Conservation (phyloP, 2,329 filamentous ascomycete genomes). For the Diaporthe batatas region DNA sequence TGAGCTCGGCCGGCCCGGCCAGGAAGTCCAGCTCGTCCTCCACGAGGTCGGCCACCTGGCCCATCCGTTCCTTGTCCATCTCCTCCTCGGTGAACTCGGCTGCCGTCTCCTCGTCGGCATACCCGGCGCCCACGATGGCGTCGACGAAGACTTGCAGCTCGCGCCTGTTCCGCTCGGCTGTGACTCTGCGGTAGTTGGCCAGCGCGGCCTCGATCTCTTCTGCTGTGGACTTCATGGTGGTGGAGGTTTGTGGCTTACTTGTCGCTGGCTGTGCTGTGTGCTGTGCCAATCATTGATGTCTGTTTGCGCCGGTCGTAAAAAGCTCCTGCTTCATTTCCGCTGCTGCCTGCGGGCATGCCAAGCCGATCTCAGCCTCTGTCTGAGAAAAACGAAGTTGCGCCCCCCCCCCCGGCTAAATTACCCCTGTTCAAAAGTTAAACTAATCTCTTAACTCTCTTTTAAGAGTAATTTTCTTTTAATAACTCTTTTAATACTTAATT, state of each 20-base stretch:
- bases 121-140: background rate
- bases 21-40: background rate
- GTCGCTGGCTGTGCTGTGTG: background rate
- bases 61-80: background rate
- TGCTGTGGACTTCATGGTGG: background rate
- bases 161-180: background rate
- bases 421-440: too few relatives aligned
- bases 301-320: background rate
- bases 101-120: background rate
- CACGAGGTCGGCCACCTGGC: background rate
- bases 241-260: background rate
- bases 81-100: background rate
- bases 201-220: slow-evolving; percentile 9
- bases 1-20: background rate
- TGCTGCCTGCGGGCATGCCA: background rate
- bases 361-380: background rate
- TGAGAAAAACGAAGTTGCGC: too few relatives aligned
- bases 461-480: too few relatives aligned
- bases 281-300: background rate
- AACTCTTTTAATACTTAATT: too few relatives aligned
- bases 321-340: slow-evolving; percentile 13
- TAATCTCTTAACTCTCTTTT: too few relatives aligned
- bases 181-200: background rate
- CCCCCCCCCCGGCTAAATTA: too few relatives aligned
- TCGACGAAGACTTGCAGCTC: background rate